Evolutionary conservation across 148 eudicot species (phyloP).

Genomic region (Heliosperma pusillum): DNA sequence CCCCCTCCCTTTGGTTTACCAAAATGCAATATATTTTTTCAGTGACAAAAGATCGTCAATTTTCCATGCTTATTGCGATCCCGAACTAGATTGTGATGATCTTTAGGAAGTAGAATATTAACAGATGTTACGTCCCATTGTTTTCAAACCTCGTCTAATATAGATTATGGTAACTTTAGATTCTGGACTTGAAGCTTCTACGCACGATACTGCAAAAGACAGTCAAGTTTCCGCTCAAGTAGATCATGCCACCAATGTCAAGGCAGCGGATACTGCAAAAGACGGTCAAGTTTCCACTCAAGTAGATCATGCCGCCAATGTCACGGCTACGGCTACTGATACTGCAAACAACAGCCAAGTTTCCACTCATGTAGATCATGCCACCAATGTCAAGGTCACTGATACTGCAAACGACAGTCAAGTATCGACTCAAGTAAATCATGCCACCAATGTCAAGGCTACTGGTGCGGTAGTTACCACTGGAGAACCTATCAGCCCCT

Average conservation of each 20-base stretch:
- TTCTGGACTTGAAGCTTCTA: slow-evolving; percentile 12
- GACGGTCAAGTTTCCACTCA: slow-evolving; percentile 1
- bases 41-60: not conserved
- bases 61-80: not conserved
- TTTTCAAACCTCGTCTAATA: not conserved
- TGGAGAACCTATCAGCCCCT: slow-evolving; percentile 31
- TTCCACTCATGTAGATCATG: not conserved
- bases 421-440: not conserved
- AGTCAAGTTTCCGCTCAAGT: not conserved
- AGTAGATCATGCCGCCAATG: not conserved
- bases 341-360: slow-evolving; percentile 16
- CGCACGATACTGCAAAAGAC: slow-evolving; percentile 17
- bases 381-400: not conserved
- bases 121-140: not conserved
- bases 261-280: not conserved
- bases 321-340: not conserved
- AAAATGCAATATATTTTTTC: too few species aligned
- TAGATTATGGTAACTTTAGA: slow-evolving; percentile 8
- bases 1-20: not conserved
- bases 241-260: not conserved
- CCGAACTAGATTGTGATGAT: not conserved
- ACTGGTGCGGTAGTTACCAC: not conserved
- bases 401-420: not conserved
- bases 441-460: not conserved
- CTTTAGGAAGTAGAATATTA: not conserved